Evolutionary conservation across 2,329 filamentous ascomycete genomes (phyloP), one percentile per base, ranked within the genome.

Genomic region (Colletotrichum liaoningense): DNA sequence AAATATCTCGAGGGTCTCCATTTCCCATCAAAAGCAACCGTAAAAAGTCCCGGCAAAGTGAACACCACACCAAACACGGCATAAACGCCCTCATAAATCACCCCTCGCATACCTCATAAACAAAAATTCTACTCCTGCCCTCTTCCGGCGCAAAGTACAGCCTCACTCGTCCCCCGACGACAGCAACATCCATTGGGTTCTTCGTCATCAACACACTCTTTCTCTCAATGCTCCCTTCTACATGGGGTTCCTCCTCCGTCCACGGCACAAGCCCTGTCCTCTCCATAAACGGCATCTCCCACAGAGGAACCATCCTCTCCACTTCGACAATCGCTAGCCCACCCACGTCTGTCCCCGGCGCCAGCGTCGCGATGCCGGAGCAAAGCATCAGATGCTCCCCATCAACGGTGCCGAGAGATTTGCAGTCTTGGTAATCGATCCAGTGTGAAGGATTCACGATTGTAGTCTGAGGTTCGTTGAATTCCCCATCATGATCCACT

Each of bases 391-490:
- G 78, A 16, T 82, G 80, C 49, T 81, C 80, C n/a, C 73, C 77
- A n/a, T 75, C 75, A 60, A 85, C 84, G 6, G 78, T 73, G 4
- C 86, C 86, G 0, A 88, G 79, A 77, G 84, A 87, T 76, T 88
- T 88, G 79, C 86, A 88, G 80, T 88, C 86, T 77, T 88, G 86
- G 75, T 88, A 88, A 72, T 88, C 86, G 67, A 85, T 77, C 77
- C 83, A 88, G 75, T 85, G 82, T 46, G 79, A 83, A 0, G 85
- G 85, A 63, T 87, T 87, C 7, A 76, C 72, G 7, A 78, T 75
- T 16, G 76, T 73, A 6, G 60, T 70, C 30, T 73, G 52, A 1
- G 81, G 80, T 2, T 67, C 38, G 1, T 77, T 77, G 63, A 81
- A 80, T 35, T 6, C 57, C 8, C 26, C 59, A 5, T 16, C 14